Evolutionary conservation across 2,329 filamentous ascomycete species (phyloP).

Genomic region (Beauveria rudraprayagi): DNA sequence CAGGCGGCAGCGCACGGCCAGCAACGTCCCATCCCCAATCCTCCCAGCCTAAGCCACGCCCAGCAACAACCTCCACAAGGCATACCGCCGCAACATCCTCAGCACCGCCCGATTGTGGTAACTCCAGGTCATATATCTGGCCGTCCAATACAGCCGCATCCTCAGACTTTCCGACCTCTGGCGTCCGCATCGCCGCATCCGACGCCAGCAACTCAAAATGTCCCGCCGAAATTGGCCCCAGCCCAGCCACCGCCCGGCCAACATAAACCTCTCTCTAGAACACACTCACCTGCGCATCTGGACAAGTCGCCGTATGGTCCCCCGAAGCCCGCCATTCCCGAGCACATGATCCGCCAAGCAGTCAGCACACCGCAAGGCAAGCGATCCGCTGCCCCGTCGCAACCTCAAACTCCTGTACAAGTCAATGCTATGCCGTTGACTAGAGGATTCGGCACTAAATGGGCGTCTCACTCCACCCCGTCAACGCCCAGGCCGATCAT

Average conservation of each 20-base stretch:
- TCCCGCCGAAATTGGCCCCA: conserved; percentile 23
- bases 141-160: conserved; percentile 14
- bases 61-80: conserved; percentile 7
- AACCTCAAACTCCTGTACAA: conserved; percentile 28
- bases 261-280: conserved; percentile 18
- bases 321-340: conserved; percentile 31
- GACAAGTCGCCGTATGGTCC: conserved; percentile 28
- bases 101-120: conserved; percentile 3
- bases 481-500: conserved; percentile 43
- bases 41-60: conserved; percentile 1
- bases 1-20: conserved; percentile 9
- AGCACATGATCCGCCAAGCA: conserved; percentile 33
- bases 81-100: conserved; percentile 13
- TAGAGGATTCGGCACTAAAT: conserved; percentile 45
- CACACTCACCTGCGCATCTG: conserved; percentile 19
- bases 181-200: conserved; percentile 24
- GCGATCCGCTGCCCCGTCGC: conserved; percentile 22
- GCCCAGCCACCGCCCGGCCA: conserved; percentile 18
- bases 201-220: conserved; percentile 17
- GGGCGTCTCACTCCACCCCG: conserved; percentile 48
- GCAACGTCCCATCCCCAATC: conserved; percentile 8
- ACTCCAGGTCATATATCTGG: conserved; percentile 14
- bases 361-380: conserved; percentile 26
- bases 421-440: conserved; percentile 22
- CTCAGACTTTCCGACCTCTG: conserved; percentile 22